phyloP scores from a whole-genome alignment of 1,284 basidiomycete genomes.

The Caloboletus inedulis region DNA sequence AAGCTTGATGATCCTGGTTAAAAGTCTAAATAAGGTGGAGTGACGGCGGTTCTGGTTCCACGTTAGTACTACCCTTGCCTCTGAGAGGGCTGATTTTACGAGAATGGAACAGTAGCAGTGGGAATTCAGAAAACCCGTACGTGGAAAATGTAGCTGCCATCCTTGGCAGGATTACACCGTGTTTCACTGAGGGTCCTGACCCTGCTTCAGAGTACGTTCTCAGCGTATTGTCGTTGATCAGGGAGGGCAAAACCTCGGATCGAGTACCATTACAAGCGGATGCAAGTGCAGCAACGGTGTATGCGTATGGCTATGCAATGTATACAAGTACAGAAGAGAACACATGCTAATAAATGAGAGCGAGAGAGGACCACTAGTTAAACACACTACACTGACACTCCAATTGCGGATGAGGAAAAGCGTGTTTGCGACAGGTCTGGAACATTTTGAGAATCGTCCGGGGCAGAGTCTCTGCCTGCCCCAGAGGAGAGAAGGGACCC shows the following conservation, averaged over 20 bases:
- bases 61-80: conserved; percentile 13
- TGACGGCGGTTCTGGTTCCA: conserved; percentile 12
- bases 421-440: conserved; percentile 24
- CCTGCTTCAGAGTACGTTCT: conserved; percentile 8
- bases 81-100: conserved; percentile 5
- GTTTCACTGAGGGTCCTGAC: conserved; percentile 10
- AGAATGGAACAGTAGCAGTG: conserved; percentile 1
- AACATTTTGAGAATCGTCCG: conserved; percentile 26
- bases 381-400: conserved; percentile 24
- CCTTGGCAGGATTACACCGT: conserved; percentile 3
- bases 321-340: conserved; percentile 28
- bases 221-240: background rate
- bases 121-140: conserved; percentile 10
- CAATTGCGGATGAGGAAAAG: conserved; percentile 19
- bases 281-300: conserved; percentile 20
- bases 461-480: conserved; percentile 24
- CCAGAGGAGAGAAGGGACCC: conserved; percentile 33
- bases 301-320: conserved; percentile 22
- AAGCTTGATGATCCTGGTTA: conserved; percentile 21
- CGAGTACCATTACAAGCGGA: conserved; percentile 21
- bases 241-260: background rate
- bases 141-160: conserved; percentile 8
- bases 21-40: conserved; percentile 29
- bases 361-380: background rate
- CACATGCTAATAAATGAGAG: conserved; percentile 21